Percentiles rank a stretch among this genome's conserved stretches.
phyloP scores from a whole-genome alignment of 129 eudicot genomes.

The Helichrysum umbraculigerum region DNA sequence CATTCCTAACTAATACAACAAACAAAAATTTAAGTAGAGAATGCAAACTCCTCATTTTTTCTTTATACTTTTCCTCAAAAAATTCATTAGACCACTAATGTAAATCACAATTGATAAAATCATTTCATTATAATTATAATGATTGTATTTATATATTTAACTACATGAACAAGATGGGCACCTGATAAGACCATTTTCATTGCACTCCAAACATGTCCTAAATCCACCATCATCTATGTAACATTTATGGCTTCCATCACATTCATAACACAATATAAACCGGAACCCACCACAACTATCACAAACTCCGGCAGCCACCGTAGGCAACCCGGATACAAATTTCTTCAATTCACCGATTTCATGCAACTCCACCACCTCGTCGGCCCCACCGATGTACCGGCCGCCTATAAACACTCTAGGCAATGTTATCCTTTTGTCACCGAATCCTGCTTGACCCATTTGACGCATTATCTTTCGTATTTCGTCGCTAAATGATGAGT shows the following conservation, averaged over 20 bases:
- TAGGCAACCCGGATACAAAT: constrained; percentile 53
- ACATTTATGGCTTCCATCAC: constrained; percentile 87
- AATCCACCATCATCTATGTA: constrained; percentile 65
- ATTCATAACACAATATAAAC: constrained; percentile 68
- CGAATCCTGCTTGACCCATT: constrained; percentile 23
- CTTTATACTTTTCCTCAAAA: not conserved
- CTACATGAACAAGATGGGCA: constrained; percentile 66
- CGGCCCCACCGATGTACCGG: constrained; percentile 85
- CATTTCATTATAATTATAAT: not conserved
- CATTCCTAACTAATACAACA: too few relatives aligned
- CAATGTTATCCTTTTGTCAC: constrained; percentile 32
- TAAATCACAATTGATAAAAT: not conserved
- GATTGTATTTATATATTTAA: constrained; percentile 5
- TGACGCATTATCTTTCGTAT: constrained; percentile 48
- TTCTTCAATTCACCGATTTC: constrained; percentile 89
- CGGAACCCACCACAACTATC: constrained; percentile 76
- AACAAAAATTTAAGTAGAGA: too few relatives aligned
- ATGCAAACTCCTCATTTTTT: too few relatives aligned
- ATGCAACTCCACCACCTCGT: constrained; percentile 72
- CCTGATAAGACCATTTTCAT: constrained; percentile 91
- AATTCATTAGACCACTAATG: not conserved
- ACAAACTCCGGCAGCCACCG: constrained; percentile 60
- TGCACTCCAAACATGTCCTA: constrained; percentile 67
- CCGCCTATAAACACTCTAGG: constrained; percentile 91
- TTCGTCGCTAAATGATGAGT: constrained; percentile 57